These are phyloP conservation scores for Tardiomyces digboiensis DNA, from an alignment of 1,139 yeast species.

Conservation along the genomic window DNA sequence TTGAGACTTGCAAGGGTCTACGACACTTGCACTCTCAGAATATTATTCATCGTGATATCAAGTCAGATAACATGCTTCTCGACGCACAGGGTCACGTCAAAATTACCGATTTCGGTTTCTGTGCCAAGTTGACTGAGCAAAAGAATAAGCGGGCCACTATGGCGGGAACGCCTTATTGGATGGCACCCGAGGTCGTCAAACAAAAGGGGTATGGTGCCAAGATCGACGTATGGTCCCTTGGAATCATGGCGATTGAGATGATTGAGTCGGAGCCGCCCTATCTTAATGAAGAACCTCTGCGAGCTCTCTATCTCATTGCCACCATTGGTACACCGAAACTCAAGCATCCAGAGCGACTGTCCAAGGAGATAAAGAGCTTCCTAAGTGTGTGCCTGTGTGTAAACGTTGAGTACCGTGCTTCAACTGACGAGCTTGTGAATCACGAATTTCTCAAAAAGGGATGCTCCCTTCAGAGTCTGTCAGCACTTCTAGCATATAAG, in stretches of 20 bases:
- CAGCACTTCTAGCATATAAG: conserved; percentile 67
- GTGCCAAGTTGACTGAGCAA: conserved; percentile 92
- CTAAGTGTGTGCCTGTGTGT: conserved; percentile 91
- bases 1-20: conserved; percentile 85
- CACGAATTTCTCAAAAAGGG: conserved; percentile 75
- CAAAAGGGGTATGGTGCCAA: conserved; percentile 95
- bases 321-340: conserved; percentile 96
- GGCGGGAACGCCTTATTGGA: conserved; percentile 99
- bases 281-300: conserved; percentile 88
- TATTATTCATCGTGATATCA: conserved; percentile 93
- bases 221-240: conserved; percentile 96
- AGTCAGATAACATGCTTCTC: conserved; percentile 85
- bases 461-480: conserved; percentile 58
- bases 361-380: conserved; percentile 75
- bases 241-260: conserved; percentile 98
- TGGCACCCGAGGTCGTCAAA: conserved; percentile 99
- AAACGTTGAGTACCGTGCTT: conserved; percentile 86
- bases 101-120: conserved; percentile 96
- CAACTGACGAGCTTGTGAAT: conserved; percentile 75
- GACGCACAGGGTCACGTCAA: conserved; percentile 86
- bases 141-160: conserved; percentile 92
- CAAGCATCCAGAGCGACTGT: conserved; percentile 73
- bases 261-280: conserved; percentile 98
- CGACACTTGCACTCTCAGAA: conserved; percentile 86
- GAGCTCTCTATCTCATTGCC: conserved; percentile 84